Percentiles rank a stretch among this genome's conserved stretches.
Conservation (phyloP, 148 eudicot genomes). For the Amaranthus hypochondriacus region DNA sequence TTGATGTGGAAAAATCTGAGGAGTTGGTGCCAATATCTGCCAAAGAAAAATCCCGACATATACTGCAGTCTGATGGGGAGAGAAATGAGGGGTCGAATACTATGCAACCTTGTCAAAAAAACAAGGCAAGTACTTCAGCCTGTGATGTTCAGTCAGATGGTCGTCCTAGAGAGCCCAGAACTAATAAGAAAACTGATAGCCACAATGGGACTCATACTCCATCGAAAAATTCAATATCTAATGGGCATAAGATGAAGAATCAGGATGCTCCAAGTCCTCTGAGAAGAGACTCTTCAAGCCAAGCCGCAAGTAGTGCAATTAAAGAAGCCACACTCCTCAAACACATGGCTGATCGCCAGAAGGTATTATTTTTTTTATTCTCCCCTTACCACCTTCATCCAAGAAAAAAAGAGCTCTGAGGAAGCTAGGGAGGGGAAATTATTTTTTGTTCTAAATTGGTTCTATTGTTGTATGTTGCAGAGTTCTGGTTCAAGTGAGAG, state of each 20-base stretch:
- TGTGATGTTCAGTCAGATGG: constrained; percentile 34
- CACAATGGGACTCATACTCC: constrained; percentile 37
- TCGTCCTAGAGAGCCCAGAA: constrained; percentile 33
- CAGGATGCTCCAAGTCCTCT: constrained; percentile 60
- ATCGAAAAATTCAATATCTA: constrained; percentile 42
- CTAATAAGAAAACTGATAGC: constrained; percentile 37
- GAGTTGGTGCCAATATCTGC: constrained; percentile 28
- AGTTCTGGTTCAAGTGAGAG: constrained; percentile 63
- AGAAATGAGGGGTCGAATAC: constrained; percentile 32
- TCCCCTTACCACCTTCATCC: not conserved
- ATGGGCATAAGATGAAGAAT: constrained; percentile 49
- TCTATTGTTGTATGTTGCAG: constrained; percentile 34
- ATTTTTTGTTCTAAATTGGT: constrained; percentile 4
- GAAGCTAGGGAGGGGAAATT: not conserved
- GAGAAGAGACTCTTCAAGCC: constrained; percentile 69
- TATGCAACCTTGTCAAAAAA: constrained; percentile 29
- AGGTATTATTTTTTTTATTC: constrained; percentile 43
- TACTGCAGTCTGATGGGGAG: constrained; percentile 44
- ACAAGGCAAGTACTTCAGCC: constrained; percentile 28
- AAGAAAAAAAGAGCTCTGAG: constrained; percentile 1
- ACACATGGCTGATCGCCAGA: constrained; percentile 90
- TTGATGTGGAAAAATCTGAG: constrained; percentile 36
- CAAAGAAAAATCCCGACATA: constrained; percentile 46
- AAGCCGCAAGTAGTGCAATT: constrained; percentile 58
- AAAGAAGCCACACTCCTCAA: constrained; percentile 89